These are phyloP conservation scores for Magnusiomyces paraingens DNA, from an alignment of 1,139 yeast species.

Conservation along the genomic window DNA sequence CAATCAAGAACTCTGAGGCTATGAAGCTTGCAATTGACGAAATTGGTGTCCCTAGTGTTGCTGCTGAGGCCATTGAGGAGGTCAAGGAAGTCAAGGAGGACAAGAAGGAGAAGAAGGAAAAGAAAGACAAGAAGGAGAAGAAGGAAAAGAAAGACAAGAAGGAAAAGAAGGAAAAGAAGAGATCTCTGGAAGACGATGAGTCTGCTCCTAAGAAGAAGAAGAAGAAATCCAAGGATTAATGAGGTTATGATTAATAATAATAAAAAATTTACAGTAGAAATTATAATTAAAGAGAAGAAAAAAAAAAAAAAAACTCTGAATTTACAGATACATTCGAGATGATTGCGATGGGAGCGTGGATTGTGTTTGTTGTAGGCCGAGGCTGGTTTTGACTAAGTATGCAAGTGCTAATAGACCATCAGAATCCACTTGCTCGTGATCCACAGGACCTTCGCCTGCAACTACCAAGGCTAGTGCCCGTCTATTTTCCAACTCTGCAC, in stretches of 20 bases:
- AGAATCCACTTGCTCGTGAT: constrained; percentile 25
- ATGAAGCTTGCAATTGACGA: constrained; percentile 83
- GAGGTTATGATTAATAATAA: no score
- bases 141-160: constrained; percentile 31
- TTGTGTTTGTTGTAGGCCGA: neutral
- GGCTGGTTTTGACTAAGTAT: neutral
- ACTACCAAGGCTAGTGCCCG: constrained; percentile 24
- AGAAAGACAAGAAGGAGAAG: constrained; percentile 34
- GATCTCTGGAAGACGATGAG: constrained; percentile 42
- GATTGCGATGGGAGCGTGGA: neutral
- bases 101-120: constrained; percentile 27
- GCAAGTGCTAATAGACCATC: constrained; percentile 13
- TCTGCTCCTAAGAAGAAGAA: constrained; percentile 46
- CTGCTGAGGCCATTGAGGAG: constrained; percentile 43
- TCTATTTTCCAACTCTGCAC: constrained; percentile 16
- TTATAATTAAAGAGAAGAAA: neutral
- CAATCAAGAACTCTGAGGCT: constrained; percentile 94
- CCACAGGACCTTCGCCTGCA: constrained; percentile 29
- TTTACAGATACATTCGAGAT: neutral
- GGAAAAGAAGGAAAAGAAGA: constrained; percentile 33
- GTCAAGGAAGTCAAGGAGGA: constrained; percentile 33
- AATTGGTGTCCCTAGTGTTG: constrained; percentile 42
- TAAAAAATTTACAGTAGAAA: neutral
- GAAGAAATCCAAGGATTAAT: constrained; percentile 31
- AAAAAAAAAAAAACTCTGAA: neutral